These are phyloP conservation scores for Trypanosoma scelopori DNA, from an alignment of 208 protist genomes.

Conservation along the genomic window DNA sequence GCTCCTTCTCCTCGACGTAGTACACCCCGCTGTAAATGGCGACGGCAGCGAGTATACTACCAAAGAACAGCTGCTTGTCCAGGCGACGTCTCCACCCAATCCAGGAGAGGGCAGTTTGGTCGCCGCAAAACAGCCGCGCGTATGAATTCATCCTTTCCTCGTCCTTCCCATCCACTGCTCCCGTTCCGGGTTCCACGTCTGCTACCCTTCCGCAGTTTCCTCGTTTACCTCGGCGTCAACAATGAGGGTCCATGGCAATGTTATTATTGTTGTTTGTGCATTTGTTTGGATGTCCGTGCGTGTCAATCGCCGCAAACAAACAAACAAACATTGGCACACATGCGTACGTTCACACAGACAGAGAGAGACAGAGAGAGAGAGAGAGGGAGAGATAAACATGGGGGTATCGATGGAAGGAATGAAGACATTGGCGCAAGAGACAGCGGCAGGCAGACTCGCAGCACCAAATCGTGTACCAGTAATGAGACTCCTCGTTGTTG, in stretches of 20 bases:
- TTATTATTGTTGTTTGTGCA: too few relatives aligned
- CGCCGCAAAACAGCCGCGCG: conserved; percentile 44
- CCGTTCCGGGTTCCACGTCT: background rate
- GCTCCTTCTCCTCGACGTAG: conserved; percentile 58
- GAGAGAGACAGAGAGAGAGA: too few relatives aligned
- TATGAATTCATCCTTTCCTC: conserved; percentile 63
- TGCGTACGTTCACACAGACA: too few relatives aligned
- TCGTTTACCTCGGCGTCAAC: background rate
- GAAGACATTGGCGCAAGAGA: background rate
- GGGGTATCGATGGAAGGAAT: too few relatives aligned
- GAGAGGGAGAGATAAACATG: too few relatives aligned
- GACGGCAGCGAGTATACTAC: conserved; percentile 28
- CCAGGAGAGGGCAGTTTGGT: conserved; percentile 33
- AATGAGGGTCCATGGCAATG: too few relatives aligned
- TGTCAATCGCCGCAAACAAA: too few relatives aligned
- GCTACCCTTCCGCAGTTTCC: background rate
- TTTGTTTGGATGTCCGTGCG: too few relatives aligned
- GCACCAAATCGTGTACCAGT: too few relatives aligned
- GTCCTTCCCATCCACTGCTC: background rate
- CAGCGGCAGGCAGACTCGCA: background rate
- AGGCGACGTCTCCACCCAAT: conserved; percentile 50
- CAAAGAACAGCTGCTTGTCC: conserved; percentile 51
- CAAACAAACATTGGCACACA: too few relatives aligned
- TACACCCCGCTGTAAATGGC: conserved; percentile 55
- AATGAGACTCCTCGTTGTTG: too few relatives aligned